Evolutionary conservation across 768 basidiomycete genomes (phyloP), one percentile per base, ranked within the genome.

Genomic region (Lentinula lateritia): DNA sequence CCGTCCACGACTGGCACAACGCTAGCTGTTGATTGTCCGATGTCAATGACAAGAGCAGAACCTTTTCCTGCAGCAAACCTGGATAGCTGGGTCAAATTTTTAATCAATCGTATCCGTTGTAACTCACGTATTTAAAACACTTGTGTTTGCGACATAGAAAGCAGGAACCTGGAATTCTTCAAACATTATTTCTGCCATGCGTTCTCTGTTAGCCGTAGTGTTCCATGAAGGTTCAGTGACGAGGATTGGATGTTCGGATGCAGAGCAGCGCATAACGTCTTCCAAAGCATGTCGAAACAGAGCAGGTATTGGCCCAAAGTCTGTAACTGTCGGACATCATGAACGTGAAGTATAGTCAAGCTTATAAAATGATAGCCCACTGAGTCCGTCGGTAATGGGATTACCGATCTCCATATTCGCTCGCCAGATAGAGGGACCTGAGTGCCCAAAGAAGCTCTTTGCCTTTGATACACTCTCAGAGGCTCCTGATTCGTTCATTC

Each of bases 151-250:
- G 42, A 96, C 91, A 71, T 98, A 99, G 75, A 96, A 95, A 2
- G 95, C 97, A 8, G 97, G 96, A 6, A 89, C 90, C 52, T 92
- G 80, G 67, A 97, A 96, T 66, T 96, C 90, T 74, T 99, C 97
- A 68, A 98, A 98, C 87, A 97, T 92, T 52, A 97, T 90, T 75
- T 98, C 94, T 10, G 94, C 92, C 89, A 98, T 92, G 59, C 89
- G 83, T 76, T 98, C 94, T 62, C 96, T 79, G 70, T 97, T 93
- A n/a, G 87, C 87, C 20, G 87, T 79, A 0, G 93, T 92, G 71
- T 98, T 98, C 97, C 97, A 99, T 3, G 95, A 88, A 6, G 95
- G 90, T 72, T 99, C 97, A 0, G 97, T 98, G 7, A 95, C 84
- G 45, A 99, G 83, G 46, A 98, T 74, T 1, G 97, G 97, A 69